A percentile compares a stretch with the other conserved stretches of the same genome.
Conservation (phyloP, 169 alveolate species). For the Eimeria acervulina region DNA sequence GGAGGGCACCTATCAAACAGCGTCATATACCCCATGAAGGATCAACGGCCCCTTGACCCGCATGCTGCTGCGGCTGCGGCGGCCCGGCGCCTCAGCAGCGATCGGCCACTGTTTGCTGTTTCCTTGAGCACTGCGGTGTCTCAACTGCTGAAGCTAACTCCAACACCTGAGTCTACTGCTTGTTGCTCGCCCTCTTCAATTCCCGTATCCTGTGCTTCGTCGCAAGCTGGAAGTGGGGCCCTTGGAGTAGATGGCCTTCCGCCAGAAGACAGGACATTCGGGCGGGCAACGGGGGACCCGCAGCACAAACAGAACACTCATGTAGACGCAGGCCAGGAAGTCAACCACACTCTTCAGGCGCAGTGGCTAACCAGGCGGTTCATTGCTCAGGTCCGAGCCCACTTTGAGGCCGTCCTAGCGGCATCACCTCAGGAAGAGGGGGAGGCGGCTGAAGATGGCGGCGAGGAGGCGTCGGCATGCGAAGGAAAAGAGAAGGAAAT, state of each 20-base stretch:
- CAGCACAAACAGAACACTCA: neutral
- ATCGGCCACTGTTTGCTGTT: constrained; percentile 59
- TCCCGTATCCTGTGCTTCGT: neutral
- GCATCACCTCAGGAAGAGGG: constrained; percentile 12
- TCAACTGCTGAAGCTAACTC: constrained; percentile 25
- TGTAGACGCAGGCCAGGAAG: neutral
- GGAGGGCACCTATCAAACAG: neutral
- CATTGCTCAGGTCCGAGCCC: constrained; percentile 68
- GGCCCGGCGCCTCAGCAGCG: constrained; percentile 67
- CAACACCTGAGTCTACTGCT: neutral
- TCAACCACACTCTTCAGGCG: neutral
- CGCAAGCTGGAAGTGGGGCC: neutral
- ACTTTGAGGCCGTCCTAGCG: constrained; percentile 19
- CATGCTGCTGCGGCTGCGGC: constrained; percentile 73
- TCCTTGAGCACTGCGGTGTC: constrained; percentile 52
- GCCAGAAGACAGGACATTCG: neutral
- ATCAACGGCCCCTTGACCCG: neutral
- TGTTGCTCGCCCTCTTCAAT: neutral
- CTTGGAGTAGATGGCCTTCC: neutral
- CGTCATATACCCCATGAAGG: neutral
- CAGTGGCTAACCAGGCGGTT: constrained; percentile 53
- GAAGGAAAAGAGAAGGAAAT: constrained; percentile 46
- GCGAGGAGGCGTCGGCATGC: constrained; percentile 8
- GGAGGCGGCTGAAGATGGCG: neutral
- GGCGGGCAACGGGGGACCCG: neutral